Evolutionary conservation across 2,329 filamentous ascomycete genomes (phyloP), one percentile per base, ranked within the genome.

Genomic region (Venturia pyrina): DNA sequence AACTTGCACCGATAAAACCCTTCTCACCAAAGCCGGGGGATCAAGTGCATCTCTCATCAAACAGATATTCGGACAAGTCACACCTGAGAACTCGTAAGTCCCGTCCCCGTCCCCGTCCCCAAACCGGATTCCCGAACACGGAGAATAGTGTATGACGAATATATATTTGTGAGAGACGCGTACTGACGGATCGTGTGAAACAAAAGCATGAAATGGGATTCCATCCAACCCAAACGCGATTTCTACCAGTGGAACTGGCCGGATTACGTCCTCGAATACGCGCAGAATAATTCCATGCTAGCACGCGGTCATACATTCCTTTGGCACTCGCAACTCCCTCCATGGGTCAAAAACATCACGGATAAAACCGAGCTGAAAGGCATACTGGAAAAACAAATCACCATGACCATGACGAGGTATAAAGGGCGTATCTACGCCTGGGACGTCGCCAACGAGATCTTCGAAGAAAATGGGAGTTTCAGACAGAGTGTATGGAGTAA

Each of bases 371-470:
- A 77, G 7, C 76, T 90, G 60, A 83, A 81, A 53, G 68, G 73
- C 17, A 85, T 85, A 56, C 82, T 88, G 68, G 74, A 85, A 72
- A 83, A 81, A 69, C 87, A 89, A 73, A 80, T 88, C 72, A 81
- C 77, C 17, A 83, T 81, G 3, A 75, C 87, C 56, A 81, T 87
- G 67, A 78, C 75, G 13, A 79, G 81, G 21, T 89, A 84, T 73
- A 86, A 84, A 77, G 86, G 86, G 70, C 85, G 87, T 76, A 82
- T 89, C 69, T 79, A 82, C 66, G 80, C 80, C 63, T 87, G 83
- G 81, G 85, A 88, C 69, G 86, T 88, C 34, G 80, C 85, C 66
- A 88, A 88, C 74, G 85, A 88, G 73, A 85, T 87, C 72, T 84
- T 87, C 73, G 80, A 82, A 69, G 77, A 88, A 69, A 80, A 86